A percentile compares a stretch with the other conserved stretches of the same genome.
These are phyloP conservation scores for Clarireedia paspali DNA, from an alignment of 2,329 filamentous ascomycete genomes.

Conservation along the genomic window DNA sequence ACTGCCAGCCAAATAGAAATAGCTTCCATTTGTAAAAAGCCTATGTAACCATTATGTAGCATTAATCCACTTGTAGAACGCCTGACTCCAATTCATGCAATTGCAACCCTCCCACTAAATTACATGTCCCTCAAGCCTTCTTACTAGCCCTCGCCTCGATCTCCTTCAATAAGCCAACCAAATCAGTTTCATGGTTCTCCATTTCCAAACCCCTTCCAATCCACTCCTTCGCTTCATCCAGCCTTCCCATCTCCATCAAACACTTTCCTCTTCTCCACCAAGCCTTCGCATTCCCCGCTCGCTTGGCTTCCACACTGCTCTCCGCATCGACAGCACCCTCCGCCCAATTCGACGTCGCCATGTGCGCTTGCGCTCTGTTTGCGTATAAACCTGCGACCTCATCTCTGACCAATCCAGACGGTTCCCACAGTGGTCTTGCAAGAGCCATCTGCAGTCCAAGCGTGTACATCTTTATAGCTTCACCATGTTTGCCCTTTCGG, in stretches of 20 bases:
- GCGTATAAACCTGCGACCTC: constrained; percentile 74
- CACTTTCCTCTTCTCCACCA: constrained; percentile 88
- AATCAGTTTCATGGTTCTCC: constrained; percentile 62
- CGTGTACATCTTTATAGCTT: constrained; percentile 74
- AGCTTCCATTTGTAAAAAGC: neutral
- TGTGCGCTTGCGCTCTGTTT: constrained; percentile 85
- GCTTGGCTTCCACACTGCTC: constrained; percentile 79
- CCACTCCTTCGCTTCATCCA: constrained; percentile 77
- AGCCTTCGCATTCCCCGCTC: constrained; percentile 81
- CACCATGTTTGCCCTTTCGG: constrained; percentile 65
- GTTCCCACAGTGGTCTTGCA: constrained; percentile 79
- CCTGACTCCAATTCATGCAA: constrained; percentile 1
- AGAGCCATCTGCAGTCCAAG: constrained; percentile 89
- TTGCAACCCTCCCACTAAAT: no score
- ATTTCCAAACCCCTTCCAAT: constrained; percentile 71
- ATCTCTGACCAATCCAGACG: constrained; percentile 72
- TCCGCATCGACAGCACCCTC: constrained; percentile 85
- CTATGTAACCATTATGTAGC: neutral
- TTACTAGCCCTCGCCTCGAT: constrained; percentile 39
- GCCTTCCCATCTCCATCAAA: constrained; percentile 80
- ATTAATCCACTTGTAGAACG: neutral
- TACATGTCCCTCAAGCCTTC: neutral
- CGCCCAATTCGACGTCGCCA: constrained; percentile 74
- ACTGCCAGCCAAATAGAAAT: constrained; percentile 2
- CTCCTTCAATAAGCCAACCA: constrained; percentile 57